Base-by-base conservation (phyloP, 306 rosid species). In the Dicorynia guianensis region DNA sequence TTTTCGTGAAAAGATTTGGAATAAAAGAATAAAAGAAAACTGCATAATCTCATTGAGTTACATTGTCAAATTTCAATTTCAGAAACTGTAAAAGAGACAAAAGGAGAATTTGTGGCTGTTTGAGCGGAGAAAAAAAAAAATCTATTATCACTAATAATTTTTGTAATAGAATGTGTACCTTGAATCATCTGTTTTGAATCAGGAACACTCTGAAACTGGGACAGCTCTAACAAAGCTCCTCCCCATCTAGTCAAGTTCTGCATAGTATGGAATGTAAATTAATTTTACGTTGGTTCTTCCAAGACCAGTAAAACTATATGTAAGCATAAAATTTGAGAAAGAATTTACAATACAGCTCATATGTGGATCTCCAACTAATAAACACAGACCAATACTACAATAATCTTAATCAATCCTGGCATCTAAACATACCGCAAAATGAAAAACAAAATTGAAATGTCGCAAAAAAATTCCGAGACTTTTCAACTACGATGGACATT, bases 231-330 rank as follows among this genome's bases (percentile, higher is more conserved):
- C 15, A 92, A 76, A 70, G 92, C 92, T 70, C 96, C 96, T 6
- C 88, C 97, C 98, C 98, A 94, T 75, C 93, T 87, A 17, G 96
- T 83, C 87, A 94, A 86, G 81, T 94, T 94, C 98, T 94, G 80
- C 78, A 73, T 20, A 64, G 46, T 35, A 61, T 49, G 62, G 8
- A 20, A 6, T 6, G 52, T 6, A 72, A 35, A 39, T 7, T 64
- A 59, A 10, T n/a, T 42, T 1, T 4, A 68, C 4, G 54, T 30
- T 1, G 30, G 39, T 10, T 48, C 30, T 30, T 7, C 30, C 30
- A 7, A 63, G 13, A 8, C n/a, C 59, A 11, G 49, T 42, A 68
- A n/a, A 25, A 3, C n/a, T 1, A 46, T 30, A 18, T 1, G 1
- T 1, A 19, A 33, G 34, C 1, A 4, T 1, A 30, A 44, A 50